Base-by-base conservation (phyloP, 768 basidiomycete species). In the Pleurotus giganteus region DNA sequence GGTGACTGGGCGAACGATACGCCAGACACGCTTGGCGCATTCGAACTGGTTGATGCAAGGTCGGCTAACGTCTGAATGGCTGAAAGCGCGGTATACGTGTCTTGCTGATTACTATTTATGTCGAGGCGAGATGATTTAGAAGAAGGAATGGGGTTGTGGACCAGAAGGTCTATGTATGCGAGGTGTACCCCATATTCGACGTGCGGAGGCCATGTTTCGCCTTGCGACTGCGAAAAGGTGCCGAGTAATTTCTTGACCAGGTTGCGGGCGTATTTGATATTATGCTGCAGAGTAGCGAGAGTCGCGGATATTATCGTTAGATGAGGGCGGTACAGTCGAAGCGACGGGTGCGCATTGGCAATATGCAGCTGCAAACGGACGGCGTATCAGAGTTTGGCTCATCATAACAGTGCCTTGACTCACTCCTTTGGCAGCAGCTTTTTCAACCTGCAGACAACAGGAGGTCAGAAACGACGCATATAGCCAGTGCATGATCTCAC, bases 391-490 rank as follows among this genome's bases (percentile, higher is more conserved):
- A 74, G 29, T 79, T 64, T 9, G 80, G 68, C 83, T 83, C 58
- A 2, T 41, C 36, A 57, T 42, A 29, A 17, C 26, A 12, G 28
- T 21, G 11, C 26, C 41, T 13, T 3, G 3, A 76, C 87, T 68
- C 56, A 90, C 87, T 54, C 85, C 88, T 70, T 86, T 87, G 13
- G 80, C 81, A 13, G 88, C 72, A 9, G 87, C 84, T 54, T 76
- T 82, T 62, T 89, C 87, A 2, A 80, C 74, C 80, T 82, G 59
- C 4, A 11, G n/a, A 24, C 8, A 11, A 11, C 2, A 13, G 7
- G 15, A 37, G 15, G n/a, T 23, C n/a, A 26, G 34, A 17, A 17
- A 31, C 47, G n/a, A 45, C 5, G 47, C 32, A 15, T 28, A 50
- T 51, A 51, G 49, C 15, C 29, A 26, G 11, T n/a, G 21, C 37